Percentiles rank a stretch among this genome's conserved stretches.
These are phyloP conservation scores for Ustulina deusta DNA, from an alignment of 2,329 filamentous ascomycete species.

Conservation along the genomic window DNA sequence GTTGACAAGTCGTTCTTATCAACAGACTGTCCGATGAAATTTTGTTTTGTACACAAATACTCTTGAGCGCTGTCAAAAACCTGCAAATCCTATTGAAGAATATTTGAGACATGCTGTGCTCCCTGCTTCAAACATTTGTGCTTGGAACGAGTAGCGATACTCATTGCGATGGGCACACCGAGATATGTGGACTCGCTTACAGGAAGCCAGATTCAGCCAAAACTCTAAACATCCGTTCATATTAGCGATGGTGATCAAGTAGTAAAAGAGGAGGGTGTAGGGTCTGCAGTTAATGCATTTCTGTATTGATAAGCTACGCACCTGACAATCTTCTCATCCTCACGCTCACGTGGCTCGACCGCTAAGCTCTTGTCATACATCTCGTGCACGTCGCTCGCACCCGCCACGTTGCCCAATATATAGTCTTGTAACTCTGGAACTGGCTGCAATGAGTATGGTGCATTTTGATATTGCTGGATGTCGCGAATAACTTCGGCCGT, in stretches of 20 bases:
- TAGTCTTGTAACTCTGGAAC: constrained; percentile 96
- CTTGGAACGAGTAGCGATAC: constrained; percentile 13
- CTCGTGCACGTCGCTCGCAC: constrained; percentile 94
- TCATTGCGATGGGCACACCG: constrained; percentile 5
- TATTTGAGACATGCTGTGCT: background rate
- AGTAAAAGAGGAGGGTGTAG: background rate
- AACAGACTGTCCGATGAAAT: constrained; percentile 11
- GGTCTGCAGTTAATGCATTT: constrained; percentile 20
- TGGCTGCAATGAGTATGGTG: constrained; percentile 90
- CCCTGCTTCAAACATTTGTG: background rate
- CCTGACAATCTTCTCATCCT: constrained; percentile 99
- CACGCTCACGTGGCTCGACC: constrained; percentile 93
- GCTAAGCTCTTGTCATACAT: constrained; percentile 98
- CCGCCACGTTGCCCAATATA: constrained; percentile 95
- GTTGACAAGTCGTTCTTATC: constrained; percentile 2
- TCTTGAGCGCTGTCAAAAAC: background rate
- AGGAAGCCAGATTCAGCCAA: constrained; percentile 72
- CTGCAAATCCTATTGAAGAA: constrained; percentile 13
- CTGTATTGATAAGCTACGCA: constrained; percentile 60
- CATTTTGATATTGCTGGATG: constrained; percentile 98
- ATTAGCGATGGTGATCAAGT: constrained; percentile 43
- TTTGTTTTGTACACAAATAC: constrained; percentile 10
- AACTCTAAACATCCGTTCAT: constrained; percentile 58
- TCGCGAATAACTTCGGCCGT: constrained; percentile 98
- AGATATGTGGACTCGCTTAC: constrained; percentile 52